A percentile compares a stretch with the other conserved stretches of the same genome.
Evolutionary conservation across 176 grass and related monocot genomes (phyloP).

Genomic region (Tuctoria greenei): DNA sequence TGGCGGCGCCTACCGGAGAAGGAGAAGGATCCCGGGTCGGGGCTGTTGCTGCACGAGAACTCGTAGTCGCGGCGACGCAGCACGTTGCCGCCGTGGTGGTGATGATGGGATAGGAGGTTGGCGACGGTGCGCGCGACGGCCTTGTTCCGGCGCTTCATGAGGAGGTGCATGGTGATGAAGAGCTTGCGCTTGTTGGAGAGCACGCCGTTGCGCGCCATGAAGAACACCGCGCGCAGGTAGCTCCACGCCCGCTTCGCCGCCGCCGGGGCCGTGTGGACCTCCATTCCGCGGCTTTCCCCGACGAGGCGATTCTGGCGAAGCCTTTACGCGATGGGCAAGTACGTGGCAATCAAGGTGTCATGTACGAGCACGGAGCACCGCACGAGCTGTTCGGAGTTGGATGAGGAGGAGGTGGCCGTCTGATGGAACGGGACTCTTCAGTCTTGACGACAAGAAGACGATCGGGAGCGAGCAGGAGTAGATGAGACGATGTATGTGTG

Average conservation of each 20-base stretch:
- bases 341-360: neutral
- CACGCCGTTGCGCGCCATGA: constrained; percentile 80
- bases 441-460: no score
- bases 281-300: constrained; percentile 27
- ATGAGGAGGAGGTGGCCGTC: neutral
- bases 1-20: constrained; percentile 39
- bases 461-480: neutral
- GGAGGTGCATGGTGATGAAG: constrained; percentile 58
- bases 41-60: constrained; percentile 89
- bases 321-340: constrained; percentile 1
- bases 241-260: constrained; percentile 65
- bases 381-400: neutral
- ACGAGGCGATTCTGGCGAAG: no score
- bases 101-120: constrained; percentile 53
- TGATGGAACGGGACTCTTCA: neutral
- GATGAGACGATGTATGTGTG: neutral
- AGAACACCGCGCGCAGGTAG: constrained; percentile 73
- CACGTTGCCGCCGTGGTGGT: neutral
- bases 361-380: no score
- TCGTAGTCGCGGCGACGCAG: constrained; percentile 62
- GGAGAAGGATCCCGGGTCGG: constrained; percentile 42
- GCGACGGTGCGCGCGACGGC: constrained; percentile 52
- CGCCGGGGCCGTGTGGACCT: constrained; percentile 38
- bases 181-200: constrained; percentile 77
- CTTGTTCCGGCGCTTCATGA: constrained; percentile 74